phyloP scores from a whole-genome alignment of 1,139 yeast genomes.

The Saccharomyces hybrid region DNA sequence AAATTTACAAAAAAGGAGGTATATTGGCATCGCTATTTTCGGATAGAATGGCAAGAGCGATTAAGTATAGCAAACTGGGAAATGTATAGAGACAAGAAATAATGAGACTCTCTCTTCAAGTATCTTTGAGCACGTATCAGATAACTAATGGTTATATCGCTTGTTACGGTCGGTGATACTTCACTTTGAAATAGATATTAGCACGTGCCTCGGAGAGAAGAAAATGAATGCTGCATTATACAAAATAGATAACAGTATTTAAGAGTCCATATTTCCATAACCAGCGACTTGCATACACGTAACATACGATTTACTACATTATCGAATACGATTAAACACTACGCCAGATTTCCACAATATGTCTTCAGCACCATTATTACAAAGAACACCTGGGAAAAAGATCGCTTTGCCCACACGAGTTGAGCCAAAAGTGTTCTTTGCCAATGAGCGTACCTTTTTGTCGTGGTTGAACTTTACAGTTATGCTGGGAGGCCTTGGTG shows the following conservation, averaged over 20 bases:
- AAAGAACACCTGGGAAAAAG: slow-evolving; percentile 69
- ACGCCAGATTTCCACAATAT: slow-evolving; percentile 4
- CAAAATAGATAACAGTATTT: neutral
- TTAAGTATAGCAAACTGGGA: neutral
- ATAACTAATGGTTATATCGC: neutral
- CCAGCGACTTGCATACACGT: neutral
- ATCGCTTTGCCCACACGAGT: slow-evolving; percentile 97
- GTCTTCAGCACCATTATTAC: slow-evolving; percentile 55
- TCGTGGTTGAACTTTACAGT: slow-evolving; percentile 99
- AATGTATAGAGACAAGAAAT: neutral
- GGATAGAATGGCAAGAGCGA: neutral
- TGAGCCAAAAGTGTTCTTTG: slow-evolving; percentile 97
- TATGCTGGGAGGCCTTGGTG: slow-evolving; percentile 91
- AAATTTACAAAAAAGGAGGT: neutral
- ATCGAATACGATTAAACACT: neutral
- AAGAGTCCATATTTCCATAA: neutral
- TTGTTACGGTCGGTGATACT: neutral
- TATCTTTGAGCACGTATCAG: neutral
- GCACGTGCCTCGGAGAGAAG: neutral
- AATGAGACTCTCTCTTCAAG: neutral
- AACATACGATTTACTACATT: neutral
- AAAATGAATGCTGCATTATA: neutral
- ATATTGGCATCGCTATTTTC: neutral
- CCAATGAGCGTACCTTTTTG: slow-evolving; percentile 95
- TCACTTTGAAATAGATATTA: neutral